Percentiles rank a stretch among this genome's conserved stretches.
These are phyloP conservation scores for Cyclocybe aegerita DNA, from an alignment of 768 basidiomycete species.

Conservation along the genomic window DNA sequence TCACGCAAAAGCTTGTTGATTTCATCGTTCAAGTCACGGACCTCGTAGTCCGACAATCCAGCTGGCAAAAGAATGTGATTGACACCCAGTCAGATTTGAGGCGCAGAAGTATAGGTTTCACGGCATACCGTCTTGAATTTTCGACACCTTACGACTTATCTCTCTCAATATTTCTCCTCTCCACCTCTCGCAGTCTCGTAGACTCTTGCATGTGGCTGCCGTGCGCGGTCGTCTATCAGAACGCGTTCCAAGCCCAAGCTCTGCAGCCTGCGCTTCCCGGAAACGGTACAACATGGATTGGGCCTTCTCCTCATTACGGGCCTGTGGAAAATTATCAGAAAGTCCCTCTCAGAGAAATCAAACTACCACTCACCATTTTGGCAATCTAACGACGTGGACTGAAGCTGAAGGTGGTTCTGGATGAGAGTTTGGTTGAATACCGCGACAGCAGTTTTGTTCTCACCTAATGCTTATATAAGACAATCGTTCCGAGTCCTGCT, in stretches of 20 bases:
- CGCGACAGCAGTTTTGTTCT: too few relatives aligned
- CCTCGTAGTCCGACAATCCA: slow-evolving; percentile 92
- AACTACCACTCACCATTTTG: too few relatives aligned
- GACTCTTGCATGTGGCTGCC: slow-evolving; percentile 88
- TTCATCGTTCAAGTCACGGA: slow-evolving; percentile 94
- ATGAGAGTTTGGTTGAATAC: too few relatives aligned
- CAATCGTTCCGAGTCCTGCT: too few relatives aligned
- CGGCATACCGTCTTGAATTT: slow-evolving; percentile 89
- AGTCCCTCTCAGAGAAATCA: too few relatives aligned
- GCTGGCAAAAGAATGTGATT: slow-evolving; percentile 44
- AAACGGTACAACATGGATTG: slow-evolving; percentile 96
- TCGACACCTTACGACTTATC: slow-evolving; percentile 94
- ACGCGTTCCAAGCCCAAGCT: slow-evolving; percentile 88
- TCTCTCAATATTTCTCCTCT: slow-evolving; percentile 93
- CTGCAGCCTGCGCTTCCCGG: slow-evolving; percentile 93
- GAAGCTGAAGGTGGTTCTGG: too few relatives aligned
- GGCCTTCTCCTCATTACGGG: slow-evolving; percentile 97
- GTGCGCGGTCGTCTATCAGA: slow-evolving; percentile 86
- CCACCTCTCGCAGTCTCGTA: slow-evolving; percentile 95
- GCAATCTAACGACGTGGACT: too few relatives aligned
- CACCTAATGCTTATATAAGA: too few relatives aligned
- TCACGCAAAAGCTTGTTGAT: slow-evolving; percentile 96
- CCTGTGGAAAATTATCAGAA: slow-evolving; percentile 40
- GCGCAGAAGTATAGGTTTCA: background rate
- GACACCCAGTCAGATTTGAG: background rate